A percentile compares a stretch with the other conserved stretches of the same genome.
These are phyloP conservation scores for Leishmania braziliensis DNA, from an alignment of 208 protist species.

Conservation along the genomic window DNA sequence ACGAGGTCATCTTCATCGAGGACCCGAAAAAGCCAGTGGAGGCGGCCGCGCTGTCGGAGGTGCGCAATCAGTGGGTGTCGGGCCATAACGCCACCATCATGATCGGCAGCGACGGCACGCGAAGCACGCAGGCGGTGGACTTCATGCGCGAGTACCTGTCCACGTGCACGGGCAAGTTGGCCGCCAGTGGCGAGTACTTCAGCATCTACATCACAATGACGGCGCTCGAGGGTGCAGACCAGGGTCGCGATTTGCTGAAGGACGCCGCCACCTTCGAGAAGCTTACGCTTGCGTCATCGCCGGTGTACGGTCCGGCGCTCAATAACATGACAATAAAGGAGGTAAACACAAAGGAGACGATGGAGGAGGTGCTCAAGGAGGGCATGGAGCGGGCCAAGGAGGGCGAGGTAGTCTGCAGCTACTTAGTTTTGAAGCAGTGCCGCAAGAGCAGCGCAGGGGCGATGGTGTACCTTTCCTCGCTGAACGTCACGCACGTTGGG, in stretches of 20 bases:
- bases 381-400: slow-evolving; percentile 47
- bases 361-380: slow-evolving; percentile 36
- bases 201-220: slow-evolving; percentile 62
- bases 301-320: slow-evolving; percentile 71
- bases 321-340: slow-evolving; percentile 48
- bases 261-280: slow-evolving; percentile 43
- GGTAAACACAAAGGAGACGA: slow-evolving; percentile 34
- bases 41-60: slow-evolving; percentile 45
- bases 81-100: slow-evolving; percentile 68
- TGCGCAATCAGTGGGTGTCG: slow-evolving; percentile 55
- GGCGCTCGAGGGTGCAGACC: slow-evolving; percentile 49
- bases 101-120: slow-evolving; percentile 39
- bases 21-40: slow-evolving; percentile 41
- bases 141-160: slow-evolving; percentile 55
- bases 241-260: slow-evolving; percentile 70
- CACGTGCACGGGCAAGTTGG: slow-evolving; percentile 50
- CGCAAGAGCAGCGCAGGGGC: slow-evolving; percentile 37
- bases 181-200: slow-evolving; percentile 42
- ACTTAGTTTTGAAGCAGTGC: slow-evolving; percentile 70
- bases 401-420: slow-evolving; percentile 55
- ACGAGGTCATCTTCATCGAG: slow-evolving; percentile 52
- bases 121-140: slow-evolving; percentile 30
- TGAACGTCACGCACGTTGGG: slow-evolving; percentile 55
- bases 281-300: slow-evolving; percentile 57
- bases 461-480: slow-evolving; percentile 67